Base-by-base conservation (phyloP, 148 eudicot species). In the Tetragonia tetragonoides region DNA sequence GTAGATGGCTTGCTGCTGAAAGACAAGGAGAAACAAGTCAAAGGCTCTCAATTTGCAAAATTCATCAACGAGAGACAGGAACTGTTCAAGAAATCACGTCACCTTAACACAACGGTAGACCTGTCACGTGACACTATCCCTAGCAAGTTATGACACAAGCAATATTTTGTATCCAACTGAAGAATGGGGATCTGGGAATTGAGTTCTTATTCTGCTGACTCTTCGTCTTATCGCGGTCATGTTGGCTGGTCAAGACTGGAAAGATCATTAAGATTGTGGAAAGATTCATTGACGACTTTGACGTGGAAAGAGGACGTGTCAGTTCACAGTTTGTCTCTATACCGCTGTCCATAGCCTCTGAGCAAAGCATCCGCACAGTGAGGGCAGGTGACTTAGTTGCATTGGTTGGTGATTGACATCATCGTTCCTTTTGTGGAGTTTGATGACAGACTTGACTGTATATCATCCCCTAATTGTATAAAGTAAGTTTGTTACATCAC, bases 11-110 rank as follows among this genome's bases (percentile, higher is more conserved):
- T 84, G 34, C 68, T 66, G 23, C 34, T 39, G 37, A 88, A 77
- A 77, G 88, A 84, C 39, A 47, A 80, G 53, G 82, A 75, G 40
- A 89, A 80, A 41, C 85, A 79, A 24, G 79, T 57, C 4, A 95
- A 93, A 84, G 99, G 99, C 74, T 93, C 97, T 63, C 91, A 82
- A 17, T 95, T 95, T 71, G 90, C 95, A 0, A 89, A 93, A 76
- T 95, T 95, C 80, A 90, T 95, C 11, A 91, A 88, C 10, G 95
- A 91, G 57, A 80, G 85, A 61, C 83, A 81, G 39, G 90, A 87
- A 56, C 38, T 90, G 54, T 70, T 87, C 24, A 85, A 81, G 65
- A 86, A 81, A 68, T 64, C 87, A 47, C 75, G 77, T 63, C 81
- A 83, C 46, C 84, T 70, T 47, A 86, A 83, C 73, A 84, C 81